Percentiles rank a stretch among this genome's conserved stretches.
Evolutionary conservation across 108 stramenopile genomes (phyloP).

Genomic region (Craspedostauros australis): DNA sequence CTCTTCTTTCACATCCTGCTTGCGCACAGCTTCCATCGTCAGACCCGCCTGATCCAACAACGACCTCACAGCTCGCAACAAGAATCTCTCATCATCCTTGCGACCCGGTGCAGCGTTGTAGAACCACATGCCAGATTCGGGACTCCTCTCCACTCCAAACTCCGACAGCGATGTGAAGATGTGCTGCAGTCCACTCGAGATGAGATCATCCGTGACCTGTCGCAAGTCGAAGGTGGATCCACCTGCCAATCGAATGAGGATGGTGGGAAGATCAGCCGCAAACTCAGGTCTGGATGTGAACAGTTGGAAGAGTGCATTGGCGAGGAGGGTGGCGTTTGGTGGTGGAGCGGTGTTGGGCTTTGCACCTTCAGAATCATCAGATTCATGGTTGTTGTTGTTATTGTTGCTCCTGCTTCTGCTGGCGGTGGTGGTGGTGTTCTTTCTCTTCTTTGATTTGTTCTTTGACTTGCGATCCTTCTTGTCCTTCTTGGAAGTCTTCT

Average conservation of each 20-base stretch:
- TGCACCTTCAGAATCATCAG: too few species aligned
- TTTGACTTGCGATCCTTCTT: constrained; percentile 14
- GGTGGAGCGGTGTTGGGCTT: too few species aligned
- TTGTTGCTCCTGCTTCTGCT: neutral
- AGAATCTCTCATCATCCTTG: constrained; percentile 26
- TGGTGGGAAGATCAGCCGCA: constrained; percentile 30
- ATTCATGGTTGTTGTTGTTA: neutral
- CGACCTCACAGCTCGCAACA: constrained; percentile 38
- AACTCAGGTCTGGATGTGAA: constrained; percentile 21
- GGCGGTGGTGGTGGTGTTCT: neutral
- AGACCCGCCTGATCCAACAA: constrained; percentile 62
- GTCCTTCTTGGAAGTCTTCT: too few species aligned
- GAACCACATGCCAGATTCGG: constrained; percentile 17
- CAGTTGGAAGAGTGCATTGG: constrained; percentile 24
- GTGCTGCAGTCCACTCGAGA: constrained; percentile 8
- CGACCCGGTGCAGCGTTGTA: constrained; percentile 21
- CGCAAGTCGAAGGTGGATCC: constrained; percentile 41
- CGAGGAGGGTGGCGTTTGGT: too few species aligned
- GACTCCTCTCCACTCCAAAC: constrained; percentile 20
- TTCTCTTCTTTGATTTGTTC: constrained; percentile 4
- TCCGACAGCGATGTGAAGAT: constrained; percentile 19
- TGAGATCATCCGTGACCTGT: constrained; percentile 23
- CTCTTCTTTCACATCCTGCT: constrained; percentile 11
- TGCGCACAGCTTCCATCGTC: constrained; percentile 45
- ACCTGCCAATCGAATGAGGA: constrained; percentile 43